phyloP scores from a whole-genome alignment of 2,329 filamentous ascomycete species.

The Karstenula rhodostoma region DNA sequence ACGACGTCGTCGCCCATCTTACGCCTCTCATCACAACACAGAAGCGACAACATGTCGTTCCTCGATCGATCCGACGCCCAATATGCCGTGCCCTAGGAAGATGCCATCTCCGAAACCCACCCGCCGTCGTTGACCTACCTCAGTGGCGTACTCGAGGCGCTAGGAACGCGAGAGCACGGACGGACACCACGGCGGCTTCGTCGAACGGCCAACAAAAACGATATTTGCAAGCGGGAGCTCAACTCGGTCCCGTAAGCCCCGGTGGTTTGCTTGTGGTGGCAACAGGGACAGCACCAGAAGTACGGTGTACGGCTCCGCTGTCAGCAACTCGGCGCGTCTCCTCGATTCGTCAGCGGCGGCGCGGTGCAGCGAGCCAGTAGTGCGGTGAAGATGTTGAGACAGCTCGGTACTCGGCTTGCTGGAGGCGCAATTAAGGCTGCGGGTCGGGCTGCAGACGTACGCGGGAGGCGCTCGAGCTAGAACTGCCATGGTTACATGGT shows the following conservation, averaged over 20 bases:
- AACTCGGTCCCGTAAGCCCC: background rate
- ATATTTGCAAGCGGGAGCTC: too few relatives aligned
- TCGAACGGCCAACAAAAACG: too few relatives aligned
- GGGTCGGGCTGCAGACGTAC: background rate
- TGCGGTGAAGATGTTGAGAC: background rate
- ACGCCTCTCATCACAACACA: background rate
- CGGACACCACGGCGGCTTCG: background rate
- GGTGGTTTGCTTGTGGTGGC: too few relatives aligned
- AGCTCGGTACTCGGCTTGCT: constrained; percentile 10
- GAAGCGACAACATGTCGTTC: background rate
- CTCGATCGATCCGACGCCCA: background rate
- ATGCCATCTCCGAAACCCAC: constrained; percentile 1
- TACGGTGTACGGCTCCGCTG: background rate
- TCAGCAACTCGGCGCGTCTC: background rate
- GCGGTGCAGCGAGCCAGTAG: background rate
- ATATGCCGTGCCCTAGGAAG: background rate
- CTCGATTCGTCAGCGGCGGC: background rate
- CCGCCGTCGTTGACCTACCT: constrained; percentile 1
- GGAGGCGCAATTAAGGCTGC: background rate
- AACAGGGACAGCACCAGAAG: background rate
- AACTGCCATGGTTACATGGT: constrained; percentile 28
- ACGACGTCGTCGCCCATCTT: background rate
- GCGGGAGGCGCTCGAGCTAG: constrained; percentile 11
- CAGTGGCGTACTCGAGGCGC: background rate
- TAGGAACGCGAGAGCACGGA: background rate